Conservation (phyloP, 805 yeast species). For the Candida bentonensis region DNA sequence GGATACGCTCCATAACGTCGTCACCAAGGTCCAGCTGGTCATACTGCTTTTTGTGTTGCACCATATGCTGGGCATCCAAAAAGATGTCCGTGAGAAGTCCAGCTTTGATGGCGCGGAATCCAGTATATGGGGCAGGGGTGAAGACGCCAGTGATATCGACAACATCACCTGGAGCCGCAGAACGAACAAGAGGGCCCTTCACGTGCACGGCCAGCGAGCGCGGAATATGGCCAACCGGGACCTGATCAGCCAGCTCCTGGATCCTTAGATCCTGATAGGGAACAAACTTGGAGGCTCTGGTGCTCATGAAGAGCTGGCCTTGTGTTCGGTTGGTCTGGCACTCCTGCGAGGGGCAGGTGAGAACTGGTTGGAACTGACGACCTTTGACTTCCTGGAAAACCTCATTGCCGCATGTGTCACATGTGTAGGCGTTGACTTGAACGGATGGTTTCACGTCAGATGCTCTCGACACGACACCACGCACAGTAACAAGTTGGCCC, state of each 20-base stretch:
- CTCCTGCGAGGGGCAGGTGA: constrained; percentile 70
- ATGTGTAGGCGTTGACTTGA: constrained; percentile 84
- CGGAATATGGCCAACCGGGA: constrained; percentile 97
- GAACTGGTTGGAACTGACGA: constrained; percentile 72
- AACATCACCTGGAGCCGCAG: constrained; percentile 84
- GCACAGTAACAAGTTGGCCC: constrained; percentile 77
- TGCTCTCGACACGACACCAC: constrained; percentile 91
- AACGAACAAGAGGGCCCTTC: constrained; percentile 82
- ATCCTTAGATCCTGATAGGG: constrained; percentile 92
- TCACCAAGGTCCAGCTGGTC: constrained; percentile 46
- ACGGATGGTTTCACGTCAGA: constrained; percentile 93
- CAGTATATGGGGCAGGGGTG: constrained; percentile 91
- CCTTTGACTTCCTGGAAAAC: constrained; percentile 88
- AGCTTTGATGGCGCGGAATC: constrained; percentile 82
- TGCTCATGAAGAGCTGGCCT: constrained; percentile 83
- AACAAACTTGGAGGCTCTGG: constrained; percentile 89
- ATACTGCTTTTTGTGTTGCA: constrained; percentile 82
- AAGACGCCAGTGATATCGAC: constrained; percentile 89
- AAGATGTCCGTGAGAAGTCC: constrained; percentile 91
- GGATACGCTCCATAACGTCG: constrained; percentile 42
- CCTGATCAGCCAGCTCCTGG: constrained; percentile 92
- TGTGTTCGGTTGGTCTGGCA: constrained; percentile 68
- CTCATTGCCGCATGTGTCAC: constrained; percentile 95
- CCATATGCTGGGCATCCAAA: constrained; percentile 72
- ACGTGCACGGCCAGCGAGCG: constrained; percentile 73